Conservation (phyloP, 805 yeast species). For the Myxozyma mucilagina region DNA sequence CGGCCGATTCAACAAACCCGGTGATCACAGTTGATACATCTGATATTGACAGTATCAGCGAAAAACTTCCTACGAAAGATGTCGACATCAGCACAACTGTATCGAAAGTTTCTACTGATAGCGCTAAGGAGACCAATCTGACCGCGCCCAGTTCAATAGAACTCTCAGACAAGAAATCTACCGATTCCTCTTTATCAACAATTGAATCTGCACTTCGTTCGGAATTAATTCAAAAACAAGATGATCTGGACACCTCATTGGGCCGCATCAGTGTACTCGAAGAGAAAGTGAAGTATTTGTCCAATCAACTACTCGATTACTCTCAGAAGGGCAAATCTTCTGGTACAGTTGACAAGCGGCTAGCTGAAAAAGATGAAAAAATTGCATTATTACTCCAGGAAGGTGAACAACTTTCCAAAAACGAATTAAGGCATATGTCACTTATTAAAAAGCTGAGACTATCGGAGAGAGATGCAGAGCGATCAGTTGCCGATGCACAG, state of each 20-base stretch:
- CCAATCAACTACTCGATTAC: conserved; percentile 33
- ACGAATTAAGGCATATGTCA: conserved; percentile 68
- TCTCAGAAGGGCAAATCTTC: conserved; percentile 19
- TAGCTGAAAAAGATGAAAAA: conserved; percentile 55
- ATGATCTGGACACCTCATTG: conserved; percentile 22
- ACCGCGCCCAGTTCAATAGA: not conserved
- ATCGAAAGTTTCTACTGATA: not conserved
- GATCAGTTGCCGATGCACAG: conserved; percentile 37
- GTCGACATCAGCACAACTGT: not conserved
- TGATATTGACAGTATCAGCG: not conserved
- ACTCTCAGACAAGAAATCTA: not conserved
- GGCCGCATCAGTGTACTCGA: conserved; percentile 35
- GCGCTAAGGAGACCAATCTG: not conserved
- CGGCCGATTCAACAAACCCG: not conserved
- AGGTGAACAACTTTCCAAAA: conserved; percentile 69
- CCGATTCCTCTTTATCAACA: not conserved
- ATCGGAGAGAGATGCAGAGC: conserved; percentile 47
- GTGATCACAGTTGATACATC: not conserved
- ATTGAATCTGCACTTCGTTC: not conserved
- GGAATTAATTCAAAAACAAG: conserved; percentile 23
- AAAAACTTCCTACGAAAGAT: not conserved
- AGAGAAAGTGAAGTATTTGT: conserved; percentile 39
- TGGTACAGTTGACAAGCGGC: conserved; percentile 17
- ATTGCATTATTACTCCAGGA: conserved; percentile 69
- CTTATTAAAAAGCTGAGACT: conserved; percentile 62